Conservation (phyloP, 129 eudicot genomes). For the Artemisia argyi region DNA sequence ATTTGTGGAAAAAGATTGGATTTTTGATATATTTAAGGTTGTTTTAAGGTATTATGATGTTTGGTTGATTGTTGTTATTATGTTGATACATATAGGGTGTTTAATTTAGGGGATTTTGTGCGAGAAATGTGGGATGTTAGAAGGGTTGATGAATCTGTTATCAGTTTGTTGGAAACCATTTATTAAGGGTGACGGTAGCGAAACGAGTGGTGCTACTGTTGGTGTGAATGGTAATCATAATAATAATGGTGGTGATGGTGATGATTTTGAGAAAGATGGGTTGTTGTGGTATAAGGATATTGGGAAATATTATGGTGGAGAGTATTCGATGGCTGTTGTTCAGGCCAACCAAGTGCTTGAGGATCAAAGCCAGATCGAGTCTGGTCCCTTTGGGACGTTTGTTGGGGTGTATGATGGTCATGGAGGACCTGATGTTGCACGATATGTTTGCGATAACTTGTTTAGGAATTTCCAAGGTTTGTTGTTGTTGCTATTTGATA, state of each 20-base stretch:
- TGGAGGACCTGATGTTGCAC: slow-evolving; percentile 66
- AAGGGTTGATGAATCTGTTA: slow-evolving; percentile 64
- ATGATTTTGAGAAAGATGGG: slow-evolving; percentile 53
- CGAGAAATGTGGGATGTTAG: slow-evolving; percentile 71
- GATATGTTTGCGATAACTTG: slow-evolving; percentile 57
- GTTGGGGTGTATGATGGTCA: slow-evolving; percentile 85
- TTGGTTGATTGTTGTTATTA: slow-evolving; percentile 19
- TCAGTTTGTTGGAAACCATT: slow-evolving; percentile 74
- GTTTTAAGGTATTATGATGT: not conserved
- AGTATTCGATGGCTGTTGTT: slow-evolving; percentile 66
- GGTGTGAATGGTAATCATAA: slow-evolving; percentile 21
- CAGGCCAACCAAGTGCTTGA: slow-evolving; percentile 71
- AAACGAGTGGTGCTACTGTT: slow-evolving; percentile 26
- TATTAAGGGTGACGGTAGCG: slow-evolving; percentile 32
- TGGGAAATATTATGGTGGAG: slow-evolving; percentile 50
- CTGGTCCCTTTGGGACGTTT: slow-evolving; percentile 61
- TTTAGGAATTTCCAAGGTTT: slow-evolving; percentile 60
- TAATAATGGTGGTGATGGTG: slow-evolving; percentile 36
- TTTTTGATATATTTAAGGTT: slow-evolving; percentile 9
- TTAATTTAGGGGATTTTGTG: slow-evolving; percentile 34
- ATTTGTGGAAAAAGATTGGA: slow-evolving; percentile 17
- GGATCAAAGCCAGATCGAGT: slow-evolving; percentile 77
- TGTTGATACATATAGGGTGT: not conserved
- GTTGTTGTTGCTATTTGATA: slow-evolving; percentile 8
- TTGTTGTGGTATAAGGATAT: slow-evolving; percentile 53